A percentile compares a stretch with the other conserved stretches of the same genome.
Evolutionary conservation across 305 asterid species (phyloP).

Genomic region (Plantago coronopus): DNA sequence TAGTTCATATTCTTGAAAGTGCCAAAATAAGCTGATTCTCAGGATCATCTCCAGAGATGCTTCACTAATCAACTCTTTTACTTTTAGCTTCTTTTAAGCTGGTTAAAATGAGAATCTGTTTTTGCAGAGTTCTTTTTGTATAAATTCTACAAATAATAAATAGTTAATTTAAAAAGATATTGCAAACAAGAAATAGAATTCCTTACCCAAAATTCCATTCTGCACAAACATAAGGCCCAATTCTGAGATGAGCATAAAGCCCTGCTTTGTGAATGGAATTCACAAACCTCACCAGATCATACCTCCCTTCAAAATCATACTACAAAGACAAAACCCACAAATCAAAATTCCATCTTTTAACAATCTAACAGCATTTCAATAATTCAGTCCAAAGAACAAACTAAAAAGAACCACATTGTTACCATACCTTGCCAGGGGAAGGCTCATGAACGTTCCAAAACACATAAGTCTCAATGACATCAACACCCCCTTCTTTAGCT

Average conservation of each 20-base stretch:
- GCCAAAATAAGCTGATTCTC: no score
- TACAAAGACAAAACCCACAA: conserved; percentile 34
- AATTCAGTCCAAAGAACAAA: not conserved
- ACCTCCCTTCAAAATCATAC: conserved; percentile 90
- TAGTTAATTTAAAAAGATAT: conserved; percentile 25
- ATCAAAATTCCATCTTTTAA: not conserved
- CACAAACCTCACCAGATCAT: conserved; percentile 85
- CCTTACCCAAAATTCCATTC: conserved; percentile 97
- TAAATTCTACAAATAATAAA: not conserved
- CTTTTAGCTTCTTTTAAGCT: no score
- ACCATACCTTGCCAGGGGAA: conserved; percentile 70
- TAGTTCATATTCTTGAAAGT: not conserved
- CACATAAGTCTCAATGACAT: conserved; percentile 87
- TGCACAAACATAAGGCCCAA: conserved; percentile 96
- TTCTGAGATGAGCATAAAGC: conserved; percentile 78
- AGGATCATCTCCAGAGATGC: no score
- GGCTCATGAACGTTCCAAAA: conserved; percentile 97
- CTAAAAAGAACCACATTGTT: conserved; percentile 18
- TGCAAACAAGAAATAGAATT: conserved; percentile 8
- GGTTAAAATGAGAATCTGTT: no score
- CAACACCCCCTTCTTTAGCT: conserved; percentile 92
- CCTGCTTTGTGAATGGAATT: conserved; percentile 86
- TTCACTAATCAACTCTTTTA: no score
- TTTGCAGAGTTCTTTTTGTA: no score
- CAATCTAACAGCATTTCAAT: not conserved